A percentile compares a stretch with the other conserved stretches of the same genome.
phyloP scores from a whole-genome alignment of 495 filamentous ascomycete species.

The Cenococcum geophilum region DNA sequence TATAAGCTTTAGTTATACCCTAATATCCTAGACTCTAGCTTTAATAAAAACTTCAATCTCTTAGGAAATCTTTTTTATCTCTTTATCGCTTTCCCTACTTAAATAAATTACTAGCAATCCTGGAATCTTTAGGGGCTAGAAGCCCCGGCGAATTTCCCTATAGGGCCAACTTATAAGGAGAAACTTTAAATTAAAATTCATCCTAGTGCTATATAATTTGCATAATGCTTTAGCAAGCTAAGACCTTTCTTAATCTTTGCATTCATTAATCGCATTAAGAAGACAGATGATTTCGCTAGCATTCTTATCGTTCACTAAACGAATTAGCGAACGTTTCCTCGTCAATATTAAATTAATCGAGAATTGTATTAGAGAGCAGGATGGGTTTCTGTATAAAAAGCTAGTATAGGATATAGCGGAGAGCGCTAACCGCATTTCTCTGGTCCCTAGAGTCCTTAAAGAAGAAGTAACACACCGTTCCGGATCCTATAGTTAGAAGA shows the following conservation, averaged over 20 bases:
- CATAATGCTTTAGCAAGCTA: neutral
- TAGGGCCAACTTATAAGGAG: neutral
- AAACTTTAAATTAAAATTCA: neutral
- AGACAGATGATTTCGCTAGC: neutral
- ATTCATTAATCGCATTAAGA: neutral
- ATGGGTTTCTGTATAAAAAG: neutral
- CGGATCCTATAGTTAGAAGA: neutral
- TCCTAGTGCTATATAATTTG: neutral
- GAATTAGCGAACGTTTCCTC: neutral
- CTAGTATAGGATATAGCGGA: slow-evolving; percentile 2
- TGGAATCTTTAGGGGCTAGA: neutral
- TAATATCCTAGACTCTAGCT: neutral
- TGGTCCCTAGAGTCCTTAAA: slow-evolving; percentile 12
- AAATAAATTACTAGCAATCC: neutral
- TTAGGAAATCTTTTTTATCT: neutral
- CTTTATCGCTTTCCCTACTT: neutral
- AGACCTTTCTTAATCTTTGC: neutral
- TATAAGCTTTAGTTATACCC: neutral
- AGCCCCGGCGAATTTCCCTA: neutral
- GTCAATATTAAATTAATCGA: neutral
- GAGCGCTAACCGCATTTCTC: neutral
- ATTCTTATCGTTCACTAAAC: neutral
- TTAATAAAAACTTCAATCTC: neutral
- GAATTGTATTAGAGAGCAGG: neutral
- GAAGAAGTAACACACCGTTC: slow-evolving; percentile 11